Evolutionary conservation across 768 basidiomycete genomes (phyloP).

Genomic region (Mycena albidolilacea): DNA sequence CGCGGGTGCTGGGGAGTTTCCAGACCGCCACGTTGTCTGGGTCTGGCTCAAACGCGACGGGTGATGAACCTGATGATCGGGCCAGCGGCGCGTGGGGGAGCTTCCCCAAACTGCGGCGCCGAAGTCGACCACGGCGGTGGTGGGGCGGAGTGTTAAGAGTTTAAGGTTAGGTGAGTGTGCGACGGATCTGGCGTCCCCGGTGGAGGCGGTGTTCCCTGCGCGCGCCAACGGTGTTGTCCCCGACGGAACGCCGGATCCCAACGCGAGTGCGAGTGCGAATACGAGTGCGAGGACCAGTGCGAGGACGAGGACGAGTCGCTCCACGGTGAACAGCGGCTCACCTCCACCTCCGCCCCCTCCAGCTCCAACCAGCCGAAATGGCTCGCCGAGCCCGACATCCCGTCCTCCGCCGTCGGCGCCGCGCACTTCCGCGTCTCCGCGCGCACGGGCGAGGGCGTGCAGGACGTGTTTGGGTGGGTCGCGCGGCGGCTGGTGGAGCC

Average conservation of each 20-base stretch:
- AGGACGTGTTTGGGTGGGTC: slow-evolving; percentile 84
- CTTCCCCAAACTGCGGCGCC: neutral
- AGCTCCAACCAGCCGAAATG: slow-evolving; percentile 13
- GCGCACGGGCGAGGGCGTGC: slow-evolving; percentile 81
- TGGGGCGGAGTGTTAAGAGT: slow-evolving; percentile 15
- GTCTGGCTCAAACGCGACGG: too few species aligned
- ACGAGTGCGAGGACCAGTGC: neutral
- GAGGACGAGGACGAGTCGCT: too few species aligned
- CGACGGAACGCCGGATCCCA: too few species aligned
- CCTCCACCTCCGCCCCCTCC: neutral
- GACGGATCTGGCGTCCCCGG: too few species aligned
- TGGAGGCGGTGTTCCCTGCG: too few species aligned
- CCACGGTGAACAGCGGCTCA: neutral
- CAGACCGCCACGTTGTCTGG: too few species aligned
- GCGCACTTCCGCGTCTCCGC: slow-evolving; percentile 84
- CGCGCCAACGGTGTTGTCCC: too few species aligned
- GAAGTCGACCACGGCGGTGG: neutral
- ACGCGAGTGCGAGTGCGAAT: too few species aligned
- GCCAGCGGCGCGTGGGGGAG: too few species aligned
- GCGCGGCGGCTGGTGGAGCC: slow-evolving; percentile 64
- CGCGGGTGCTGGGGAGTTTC: neutral
- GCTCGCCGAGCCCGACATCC: slow-evolving; percentile 26
- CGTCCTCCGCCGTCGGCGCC: slow-evolving; percentile 56
- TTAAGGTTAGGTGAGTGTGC: too few species aligned
- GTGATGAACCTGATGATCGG: too few species aligned